These are phyloP conservation scores for Chaetoceros muelleri DNA, from an alignment of 108 stramenopile genomes.

Conservation along the genomic window DNA sequence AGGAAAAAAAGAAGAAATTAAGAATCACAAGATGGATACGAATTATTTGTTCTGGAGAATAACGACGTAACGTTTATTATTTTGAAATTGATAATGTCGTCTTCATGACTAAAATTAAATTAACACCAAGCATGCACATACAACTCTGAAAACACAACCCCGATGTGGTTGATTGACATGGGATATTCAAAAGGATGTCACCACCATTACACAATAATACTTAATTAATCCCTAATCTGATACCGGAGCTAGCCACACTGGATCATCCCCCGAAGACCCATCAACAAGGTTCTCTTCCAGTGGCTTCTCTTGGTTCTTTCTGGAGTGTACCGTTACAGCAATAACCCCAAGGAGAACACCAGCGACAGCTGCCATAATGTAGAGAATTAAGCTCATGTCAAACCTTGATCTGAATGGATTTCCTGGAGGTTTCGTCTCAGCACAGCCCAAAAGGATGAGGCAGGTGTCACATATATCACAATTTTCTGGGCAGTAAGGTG, in stretches of 20 bases:
- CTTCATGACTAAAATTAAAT: too few species aligned
- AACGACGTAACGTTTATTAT: too few species aligned
- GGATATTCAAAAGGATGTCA: too few species aligned
- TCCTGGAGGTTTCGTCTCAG: not conserved
- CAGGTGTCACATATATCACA: not conserved
- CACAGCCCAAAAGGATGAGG: not conserved
- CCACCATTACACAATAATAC: too few species aligned
- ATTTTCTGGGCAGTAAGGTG: not conserved
- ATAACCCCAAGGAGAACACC: not conserved
- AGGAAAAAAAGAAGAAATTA: too few species aligned
- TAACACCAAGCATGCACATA: too few species aligned
- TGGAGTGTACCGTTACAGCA: not conserved
- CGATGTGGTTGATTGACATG: too few species aligned
- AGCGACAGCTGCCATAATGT: not conserved
- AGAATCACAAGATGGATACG: too few species aligned
- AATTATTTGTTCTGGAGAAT: too few species aligned
- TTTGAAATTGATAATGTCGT: too few species aligned
- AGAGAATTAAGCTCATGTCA: not conserved
- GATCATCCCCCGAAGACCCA: not conserved
- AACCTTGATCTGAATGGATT: not conserved
- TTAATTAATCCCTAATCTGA: not conserved
- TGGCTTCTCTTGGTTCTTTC: not conserved
- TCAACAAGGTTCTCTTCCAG: not conserved
- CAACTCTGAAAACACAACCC: too few species aligned
- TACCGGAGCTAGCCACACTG: not conserved